Percentiles rank a stretch among this genome's conserved stretches.
These are phyloP conservation scores for Kodamaea derodonti DNA, from an alignment of 1,139 yeast species.

Conservation along the genomic window DNA sequence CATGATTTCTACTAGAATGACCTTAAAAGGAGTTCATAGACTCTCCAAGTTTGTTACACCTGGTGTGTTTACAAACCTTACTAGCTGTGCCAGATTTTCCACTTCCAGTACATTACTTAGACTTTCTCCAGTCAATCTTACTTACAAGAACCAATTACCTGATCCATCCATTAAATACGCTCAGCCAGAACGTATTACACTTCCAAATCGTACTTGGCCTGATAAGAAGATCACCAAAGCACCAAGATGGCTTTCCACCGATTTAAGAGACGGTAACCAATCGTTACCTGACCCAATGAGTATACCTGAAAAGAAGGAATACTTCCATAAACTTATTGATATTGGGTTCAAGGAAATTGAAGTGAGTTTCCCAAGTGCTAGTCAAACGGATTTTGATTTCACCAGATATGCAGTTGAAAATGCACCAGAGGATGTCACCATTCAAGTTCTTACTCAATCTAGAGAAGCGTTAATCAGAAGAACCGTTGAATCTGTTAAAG, in stretches of 20 bases:
- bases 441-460: constrained; percentile 46
- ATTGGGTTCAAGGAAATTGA: constrained; percentile 49
- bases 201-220: constrained; percentile 46
- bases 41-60: too few relatives aligned
- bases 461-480: constrained; percentile 43
- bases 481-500: constrained; percentile 44
- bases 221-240: constrained; percentile 34
- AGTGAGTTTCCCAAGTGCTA: constrained; percentile 47
- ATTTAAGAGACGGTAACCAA: constrained; percentile 49
- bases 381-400: constrained; percentile 48
- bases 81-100: too few relatives aligned
- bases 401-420: constrained; percentile 46
- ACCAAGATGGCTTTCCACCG: constrained; percentile 50
- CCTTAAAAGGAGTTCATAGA: too few relatives aligned
- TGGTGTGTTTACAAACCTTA: too few relatives aligned
- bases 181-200: constrained; percentile 33
- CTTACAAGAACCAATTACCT: constrained; percentile 29
- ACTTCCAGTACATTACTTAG: too few relatives aligned
- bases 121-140: constrained; percentile 12
- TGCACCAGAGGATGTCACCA: constrained; percentile 44
- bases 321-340: constrained; percentile 42
- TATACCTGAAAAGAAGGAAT: constrained; percentile 41
- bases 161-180: constrained; percentile 42
- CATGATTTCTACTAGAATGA: too few relatives aligned
- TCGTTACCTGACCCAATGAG: constrained; percentile 51